These are phyloP conservation scores for Meyerozyma smithsonii DNA, from an alignment of 1,139 yeast species.

Conservation along the genomic window DNA sequence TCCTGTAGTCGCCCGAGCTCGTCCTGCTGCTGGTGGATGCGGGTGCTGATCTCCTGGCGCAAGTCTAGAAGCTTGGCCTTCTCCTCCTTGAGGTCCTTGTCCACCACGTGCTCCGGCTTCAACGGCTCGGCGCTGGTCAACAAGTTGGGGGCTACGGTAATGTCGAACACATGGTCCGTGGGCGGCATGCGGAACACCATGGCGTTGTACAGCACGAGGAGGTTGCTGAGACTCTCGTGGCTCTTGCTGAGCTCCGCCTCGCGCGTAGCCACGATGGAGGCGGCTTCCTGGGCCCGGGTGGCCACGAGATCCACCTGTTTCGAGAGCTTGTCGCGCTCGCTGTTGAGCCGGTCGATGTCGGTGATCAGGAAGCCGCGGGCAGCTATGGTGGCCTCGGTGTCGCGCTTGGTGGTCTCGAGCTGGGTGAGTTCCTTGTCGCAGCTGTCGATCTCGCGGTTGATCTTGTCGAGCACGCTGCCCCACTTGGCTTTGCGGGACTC, in stretches of 20 bases:
- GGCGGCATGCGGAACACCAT: slow-evolving; percentile 43
- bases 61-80: slow-evolving; percentile 38
- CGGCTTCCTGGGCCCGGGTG: slow-evolving; percentile 33
- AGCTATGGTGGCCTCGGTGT: slow-evolving; percentile 44
- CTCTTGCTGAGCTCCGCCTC: slow-evolving; percentile 45
- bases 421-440: slow-evolving; percentile 41
- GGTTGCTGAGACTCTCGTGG: slow-evolving; percentile 46
- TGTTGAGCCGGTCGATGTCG: slow-evolving; percentile 58
- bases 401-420: slow-evolving; percentile 41
- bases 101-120: slow-evolving; percentile 27
- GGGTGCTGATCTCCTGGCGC: slow-evolving; percentile 44
- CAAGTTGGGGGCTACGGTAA: slow-evolving; percentile 24
- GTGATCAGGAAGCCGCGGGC: slow-evolving; percentile 56
- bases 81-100: slow-evolving; percentile 34
- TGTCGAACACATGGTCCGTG: slow-evolving; percentile 22
- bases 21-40: slow-evolving; percentile 53
- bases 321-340: slow-evolving; percentile 56
- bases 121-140: slow-evolving; percentile 21
- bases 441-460: slow-evolving; percentile 48
- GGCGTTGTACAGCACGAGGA: slow-evolving; percentile 53
- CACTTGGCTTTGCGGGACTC: slow-evolving; percentile 61
- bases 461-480: slow-evolving; percentile 52
- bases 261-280: slow-evolving; percentile 37
- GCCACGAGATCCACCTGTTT: slow-evolving; percentile 50
- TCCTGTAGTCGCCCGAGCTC: slow-evolving; percentile 59